These are phyloP conservation scores for Termitomyces eurrhizus DNA, from an alignment of 768 basidiomycete species.

Conservation along the genomic window DNA sequence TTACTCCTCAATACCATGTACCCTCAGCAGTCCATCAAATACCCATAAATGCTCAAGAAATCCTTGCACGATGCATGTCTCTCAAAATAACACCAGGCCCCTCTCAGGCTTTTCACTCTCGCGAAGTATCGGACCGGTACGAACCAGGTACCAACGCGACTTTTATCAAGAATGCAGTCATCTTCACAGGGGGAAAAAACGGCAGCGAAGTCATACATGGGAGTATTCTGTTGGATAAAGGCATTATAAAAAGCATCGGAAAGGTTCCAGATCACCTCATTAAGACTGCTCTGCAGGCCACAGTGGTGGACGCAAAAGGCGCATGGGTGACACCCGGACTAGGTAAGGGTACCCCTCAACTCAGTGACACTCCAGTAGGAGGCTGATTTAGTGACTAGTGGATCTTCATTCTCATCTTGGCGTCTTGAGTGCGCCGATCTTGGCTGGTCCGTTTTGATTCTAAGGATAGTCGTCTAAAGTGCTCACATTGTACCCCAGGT, in stretches of 20 bases:
- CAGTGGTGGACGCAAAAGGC: constrained; percentile 55
- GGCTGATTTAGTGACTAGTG: constrained; percentile 35
- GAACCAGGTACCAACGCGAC: constrained; percentile 63
- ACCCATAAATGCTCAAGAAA: constrained; percentile 25
- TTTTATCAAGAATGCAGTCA: constrained; percentile 67
- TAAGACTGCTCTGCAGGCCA: constrained; percentile 39
- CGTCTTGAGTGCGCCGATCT: constrained; percentile 59
- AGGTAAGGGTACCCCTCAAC: constrained; percentile 29
- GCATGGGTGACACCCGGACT: constrained; percentile 68
- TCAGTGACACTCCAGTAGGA: constrained; percentile 13
- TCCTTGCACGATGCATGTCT: constrained; percentile 48
- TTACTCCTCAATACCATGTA: not conserved
- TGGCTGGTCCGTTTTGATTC: constrained; percentile 28
- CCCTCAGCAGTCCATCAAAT: constrained; percentile 10
- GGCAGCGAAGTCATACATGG: constrained; percentile 53
- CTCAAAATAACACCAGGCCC: constrained; percentile 44
- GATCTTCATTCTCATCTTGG: constrained; percentile 83
- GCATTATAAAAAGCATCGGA: constrained; percentile 57
- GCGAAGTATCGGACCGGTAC: constrained; percentile 59
- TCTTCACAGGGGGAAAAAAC: constrained; percentile 59
- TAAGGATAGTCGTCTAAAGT: constrained; percentile 7
- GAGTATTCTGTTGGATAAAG: constrained; percentile 66
- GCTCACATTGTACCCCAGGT: constrained; percentile 23
- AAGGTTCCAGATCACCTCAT: constrained; percentile 38
- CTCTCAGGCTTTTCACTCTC: constrained; percentile 31